These are phyloP conservation scores for Globisporangium cederbergense DNA, from an alignment of 352 stramenopile species.

Conservation along the genomic window DNA sequence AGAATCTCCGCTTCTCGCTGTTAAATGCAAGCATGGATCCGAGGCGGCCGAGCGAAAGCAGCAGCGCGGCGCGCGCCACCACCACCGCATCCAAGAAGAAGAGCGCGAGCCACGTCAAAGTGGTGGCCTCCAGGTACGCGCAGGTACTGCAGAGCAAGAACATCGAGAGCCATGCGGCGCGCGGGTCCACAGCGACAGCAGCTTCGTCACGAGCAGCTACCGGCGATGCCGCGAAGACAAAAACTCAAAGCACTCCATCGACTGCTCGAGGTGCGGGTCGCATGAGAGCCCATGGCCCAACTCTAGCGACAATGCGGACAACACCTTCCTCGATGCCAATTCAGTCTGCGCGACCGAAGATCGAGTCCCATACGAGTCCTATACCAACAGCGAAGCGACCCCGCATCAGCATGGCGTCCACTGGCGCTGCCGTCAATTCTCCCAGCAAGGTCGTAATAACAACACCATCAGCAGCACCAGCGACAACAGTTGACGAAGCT, in stretches of 20 bases:
- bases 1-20: too few species aligned
- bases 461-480: constrained; percentile 4
- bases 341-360: neutral
- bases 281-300: neutral
- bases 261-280: constrained; percentile 2
- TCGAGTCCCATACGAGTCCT: constrained; percentile 8
- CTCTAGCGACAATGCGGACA: neutral
- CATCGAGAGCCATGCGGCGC: constrained; percentile 20
- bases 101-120: constrained; percentile 27
- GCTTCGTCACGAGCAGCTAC: neutral
- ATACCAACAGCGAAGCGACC: constrained; percentile 1
- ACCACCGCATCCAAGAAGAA: constrained; percentile 15
- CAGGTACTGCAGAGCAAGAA: constrained; percentile 49
- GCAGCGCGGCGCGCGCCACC: neutral
- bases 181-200: neutral
- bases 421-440: neutral
- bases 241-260: neutral
- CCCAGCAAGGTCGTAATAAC: neutral
- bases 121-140: constrained; percentile 58
- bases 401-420: neutral
- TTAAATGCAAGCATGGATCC: constrained; percentile 3
- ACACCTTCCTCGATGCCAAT: neutral
- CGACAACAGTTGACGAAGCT: neutral
- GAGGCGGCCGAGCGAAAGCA: constrained; percentile 1
- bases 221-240: neutral